Percentiles rank a stretch among this genome's conserved stretches.
Evolutionary conservation across 1,284 basidiomycete species (phyloP).

Genomic region (Irpex sp.): DNA sequence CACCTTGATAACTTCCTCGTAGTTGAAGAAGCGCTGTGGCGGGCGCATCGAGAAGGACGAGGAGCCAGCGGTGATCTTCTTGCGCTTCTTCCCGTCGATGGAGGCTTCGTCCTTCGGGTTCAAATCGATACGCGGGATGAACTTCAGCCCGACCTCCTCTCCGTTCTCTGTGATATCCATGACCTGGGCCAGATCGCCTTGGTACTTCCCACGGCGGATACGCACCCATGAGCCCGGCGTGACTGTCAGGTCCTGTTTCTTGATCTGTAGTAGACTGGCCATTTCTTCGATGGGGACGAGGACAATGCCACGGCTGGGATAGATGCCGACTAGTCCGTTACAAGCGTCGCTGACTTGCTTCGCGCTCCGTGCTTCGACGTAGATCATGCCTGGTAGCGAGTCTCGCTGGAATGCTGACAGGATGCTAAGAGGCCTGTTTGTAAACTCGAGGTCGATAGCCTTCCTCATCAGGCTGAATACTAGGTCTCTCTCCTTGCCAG

Average conservation of each 20-base stretch:
- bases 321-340: slow-evolving; percentile 90
- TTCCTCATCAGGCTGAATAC: slow-evolving; percentile 95
- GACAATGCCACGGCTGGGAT: slow-evolving; percentile 74
- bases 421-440: slow-evolving; percentile 77
- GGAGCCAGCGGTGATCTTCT: slow-evolving; percentile 52
- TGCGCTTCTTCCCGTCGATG: slow-evolving; percentile 68
- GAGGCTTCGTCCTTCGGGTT: slow-evolving; percentile 80
- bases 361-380: slow-evolving; percentile 89
- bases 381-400: slow-evolving; percentile 92
- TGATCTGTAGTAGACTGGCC: slow-evolving; percentile 94
- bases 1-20: slow-evolving; percentile 88
- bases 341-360: slow-evolving; percentile 86
- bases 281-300: slow-evolving; percentile 98
- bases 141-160: slow-evolving; percentile 90
- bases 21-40: slow-evolving; percentile 91
- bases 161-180: slow-evolving; percentile 92
- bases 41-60: slow-evolving; percentile 63
- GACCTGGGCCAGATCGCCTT: slow-evolving; percentile 94
- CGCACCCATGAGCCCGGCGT: slow-evolving; percentile 93
- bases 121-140: slow-evolving; percentile 95
- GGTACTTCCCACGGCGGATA: slow-evolving; percentile 90
- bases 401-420: slow-evolving; percentile 95
- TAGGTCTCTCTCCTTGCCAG: slow-evolving; percentile 89
- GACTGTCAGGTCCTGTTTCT: slow-evolving; percentile 88
- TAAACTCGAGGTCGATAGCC: slow-evolving; percentile 76